Evolutionary conservation across 2,329 filamentous ascomycete species (phyloP).

Genomic region (Aureobasidium sp.): DNA sequence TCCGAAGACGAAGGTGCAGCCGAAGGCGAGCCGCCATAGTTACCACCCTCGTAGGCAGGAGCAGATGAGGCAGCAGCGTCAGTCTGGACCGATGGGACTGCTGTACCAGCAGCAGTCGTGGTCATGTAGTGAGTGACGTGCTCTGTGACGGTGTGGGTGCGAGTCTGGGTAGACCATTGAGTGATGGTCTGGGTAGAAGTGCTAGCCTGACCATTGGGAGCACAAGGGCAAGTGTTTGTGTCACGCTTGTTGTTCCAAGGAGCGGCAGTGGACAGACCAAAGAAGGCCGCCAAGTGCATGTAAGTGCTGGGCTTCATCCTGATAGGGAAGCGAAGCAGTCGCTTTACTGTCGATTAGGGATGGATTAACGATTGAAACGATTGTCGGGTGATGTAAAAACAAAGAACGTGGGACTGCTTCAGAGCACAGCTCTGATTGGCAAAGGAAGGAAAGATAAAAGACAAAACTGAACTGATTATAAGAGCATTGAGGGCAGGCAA

Average conservation of each 20-base stretch:
- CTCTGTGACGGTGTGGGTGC: slow-evolving; percentile 1
- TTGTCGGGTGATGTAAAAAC: neutral
- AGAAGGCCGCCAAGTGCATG: slow-evolving; percentile 8
- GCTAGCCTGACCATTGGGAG: neutral
- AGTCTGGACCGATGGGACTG: neutral
- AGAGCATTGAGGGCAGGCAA: neutral
- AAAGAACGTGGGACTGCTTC: slow-evolving; percentile 3
- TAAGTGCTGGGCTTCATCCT: slow-evolving; percentile 11
- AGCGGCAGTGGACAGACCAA: slow-evolving; percentile 7
- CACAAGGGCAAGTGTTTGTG: slow-evolving; percentile 11
- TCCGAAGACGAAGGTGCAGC: slow-evolving; percentile 2
- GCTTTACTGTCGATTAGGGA: slow-evolving; percentile 2
- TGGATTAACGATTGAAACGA: too few species aligned
- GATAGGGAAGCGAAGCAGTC: neutral
- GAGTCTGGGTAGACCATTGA: slow-evolving; percentile 4
- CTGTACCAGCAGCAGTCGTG: slow-evolving; percentile 6
- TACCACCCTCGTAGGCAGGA: neutral
- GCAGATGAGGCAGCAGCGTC: neutral
- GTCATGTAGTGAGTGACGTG: slow-evolving; percentile 1
- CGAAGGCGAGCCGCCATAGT: neutral
- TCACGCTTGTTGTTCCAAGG: slow-evolving; percentile 6
- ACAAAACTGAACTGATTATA: slow-evolving; percentile 3
- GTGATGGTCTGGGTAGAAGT: slow-evolving; percentile 7
- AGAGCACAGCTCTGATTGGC: slow-evolving; percentile 14
- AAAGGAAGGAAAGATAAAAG: slow-evolving; percentile 11